Base-by-base conservation (phyloP, 1,284 basidiomycete genomes). In the Anthracocystis panici-leucophaei region DNA sequence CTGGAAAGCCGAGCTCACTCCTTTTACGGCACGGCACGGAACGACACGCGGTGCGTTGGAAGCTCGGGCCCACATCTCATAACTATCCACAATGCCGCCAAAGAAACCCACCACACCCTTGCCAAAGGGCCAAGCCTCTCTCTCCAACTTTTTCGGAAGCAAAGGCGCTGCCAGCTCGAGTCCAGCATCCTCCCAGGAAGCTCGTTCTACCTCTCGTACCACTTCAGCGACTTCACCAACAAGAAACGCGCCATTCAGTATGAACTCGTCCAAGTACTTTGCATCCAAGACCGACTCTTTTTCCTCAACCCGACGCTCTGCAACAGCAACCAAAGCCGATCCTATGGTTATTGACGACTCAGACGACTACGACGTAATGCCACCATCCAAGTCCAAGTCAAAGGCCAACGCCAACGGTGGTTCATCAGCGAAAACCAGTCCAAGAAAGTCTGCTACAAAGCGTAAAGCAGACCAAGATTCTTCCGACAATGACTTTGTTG, bases 91-190 rank as follows among this genome's bases (percentile, higher is more conserved):
- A 20, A 73, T 67, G 72, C 66, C 72, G 31, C 67, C 67, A 23
- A 75, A 65, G 41, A 75, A 70, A 54, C 46, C 66, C 10, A 40
- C 71, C 16, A 62, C 63, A 14, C 59, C 60, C 0, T 52, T 75
- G 45, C 73, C 64, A 12, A 77, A 77, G 60, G 76, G 78, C 8
- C 78, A 80, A 41, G 65, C 69, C 10, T 78, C 77, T 2, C 70
- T 80, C 4, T 64, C 74, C 33, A 68, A 55, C 67, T 80, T 79
- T 55, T 80, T 80, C 33, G 67, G 70, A 31, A 65, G 69, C 33
- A 61, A 62, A 21, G 33, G n/a, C 21, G 50, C 52, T 16, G 59
- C 35, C 35, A 16, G 31, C 33, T 62, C 65, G 11, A 76, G 71
- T 38, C 61, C 63, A 20, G 62, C 65, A 35, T 72, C 65, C 5